Conservation (phyloP, 371 early-diverging fungal genomes). For the Mucor piriformis region DNA sequence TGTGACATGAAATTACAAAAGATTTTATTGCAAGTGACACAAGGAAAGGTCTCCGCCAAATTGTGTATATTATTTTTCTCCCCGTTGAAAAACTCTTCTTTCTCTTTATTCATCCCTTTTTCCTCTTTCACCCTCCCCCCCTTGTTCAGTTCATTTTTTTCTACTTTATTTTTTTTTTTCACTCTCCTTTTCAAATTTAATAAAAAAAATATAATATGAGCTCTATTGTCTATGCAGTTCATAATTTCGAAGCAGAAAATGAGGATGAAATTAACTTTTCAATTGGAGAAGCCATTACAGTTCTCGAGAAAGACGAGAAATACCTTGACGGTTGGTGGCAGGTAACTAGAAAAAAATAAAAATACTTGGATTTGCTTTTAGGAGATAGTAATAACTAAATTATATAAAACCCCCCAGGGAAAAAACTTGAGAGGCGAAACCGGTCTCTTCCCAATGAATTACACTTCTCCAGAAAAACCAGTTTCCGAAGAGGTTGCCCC, state of each 20-base stretch:
- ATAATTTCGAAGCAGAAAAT: constrained; percentile 72
- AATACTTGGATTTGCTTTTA: neutral
- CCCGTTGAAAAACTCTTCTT: too few relatives aligned
- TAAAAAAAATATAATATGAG: neutral
- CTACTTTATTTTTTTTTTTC: constrained; percentile 3
- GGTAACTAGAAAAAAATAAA: constrained; percentile 45
- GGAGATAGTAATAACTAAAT: neutral
- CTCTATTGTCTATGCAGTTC: constrained; percentile 62
- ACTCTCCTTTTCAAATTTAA: neutral
- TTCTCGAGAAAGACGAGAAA: constrained; percentile 78
- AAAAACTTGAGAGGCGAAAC: constrained; percentile 64
- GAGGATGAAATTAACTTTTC: constrained; percentile 78
- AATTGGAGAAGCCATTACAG: constrained; percentile 71
- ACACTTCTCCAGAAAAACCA: constrained; percentile 47
- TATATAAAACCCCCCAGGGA: constrained; percentile 37
- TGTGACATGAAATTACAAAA: too few relatives aligned
- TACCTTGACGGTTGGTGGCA: constrained; percentile 89
- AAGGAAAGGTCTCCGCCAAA: neutral
- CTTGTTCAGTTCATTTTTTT: neutral
- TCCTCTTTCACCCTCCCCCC: neutral
- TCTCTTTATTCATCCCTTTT: constrained; percentile 1
- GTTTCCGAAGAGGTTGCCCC: neutral
- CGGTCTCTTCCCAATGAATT: constrained; percentile 81
- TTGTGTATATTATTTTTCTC: neutral
- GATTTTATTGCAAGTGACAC: neutral